Base-by-base conservation (phyloP, 2,329 filamentous ascomycete species). In the Endocalyx cinctus region DNA sequence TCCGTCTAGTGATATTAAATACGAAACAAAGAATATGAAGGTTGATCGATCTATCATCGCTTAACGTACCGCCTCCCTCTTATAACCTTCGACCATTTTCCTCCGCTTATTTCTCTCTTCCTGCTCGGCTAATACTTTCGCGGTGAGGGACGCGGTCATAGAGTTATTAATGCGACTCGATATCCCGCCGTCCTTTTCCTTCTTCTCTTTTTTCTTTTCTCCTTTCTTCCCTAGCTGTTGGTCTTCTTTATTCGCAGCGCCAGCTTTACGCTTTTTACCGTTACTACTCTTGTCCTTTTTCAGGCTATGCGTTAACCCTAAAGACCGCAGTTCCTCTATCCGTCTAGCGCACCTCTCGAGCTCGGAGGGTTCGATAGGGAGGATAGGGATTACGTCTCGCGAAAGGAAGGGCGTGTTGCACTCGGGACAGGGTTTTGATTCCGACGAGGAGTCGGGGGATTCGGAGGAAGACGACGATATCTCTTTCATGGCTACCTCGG, bases 71-170 rank as follows among this genome's bases (percentile, higher is more conserved):
- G 66, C 59, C 41, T 67, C 17, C n/a, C 31, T 38, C 34, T 44
- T 47, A 16, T 42, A 38, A 10, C 37, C 70, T 17, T 64, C 65
- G 4, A 72, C 79, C 47, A 87, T 51, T 53, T 85, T 94, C 40
- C 85, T 71, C 46, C 82, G 69, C 63, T 90, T 95, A 45, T 87
- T 88, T 35, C 76, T 72, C 51, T 84, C 79, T 31, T 90, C 84
- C 57, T 96, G 87, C 51, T 97, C 90, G 16, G 84, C 82, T 17
- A 97, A 59, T 0, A 98, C 89, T 47, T 82, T 88, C 1, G 84
- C 85, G 0, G 90, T 94, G 27, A 98, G 63, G 4, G 80, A 84
- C 0, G 90, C 89, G 0, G 92, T 92, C 35, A 86, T 76, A 0
- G 86, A 70, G 48, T 97, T 94, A 58, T 95, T 95, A 59, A 97